A percentile compares a stretch with the other conserved stretches of the same genome.
Evolutionary conservation across 441 rosid genomes (phyloP).

Genomic region (Adansonia gregorii): DNA sequence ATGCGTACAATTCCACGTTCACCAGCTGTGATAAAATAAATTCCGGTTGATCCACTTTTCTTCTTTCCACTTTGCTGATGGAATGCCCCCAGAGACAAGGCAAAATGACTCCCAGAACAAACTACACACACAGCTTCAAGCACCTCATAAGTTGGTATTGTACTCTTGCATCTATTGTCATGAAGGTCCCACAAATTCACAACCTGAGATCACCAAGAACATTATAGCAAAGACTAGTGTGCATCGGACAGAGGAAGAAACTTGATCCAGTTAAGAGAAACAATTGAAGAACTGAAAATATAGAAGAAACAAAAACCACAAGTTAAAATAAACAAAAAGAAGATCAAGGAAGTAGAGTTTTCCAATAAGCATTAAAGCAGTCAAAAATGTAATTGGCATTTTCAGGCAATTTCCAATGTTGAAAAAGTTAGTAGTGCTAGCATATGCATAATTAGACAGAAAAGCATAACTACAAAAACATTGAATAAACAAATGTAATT

Average conservation of each 20-base stretch:
- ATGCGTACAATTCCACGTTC: conserved; percentile 85
- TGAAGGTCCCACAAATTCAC: conserved; percentile 93
- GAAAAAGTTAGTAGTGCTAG: background rate
- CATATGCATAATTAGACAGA: background rate
- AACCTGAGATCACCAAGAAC: conserved; percentile 55
- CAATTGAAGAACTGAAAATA: background rate
- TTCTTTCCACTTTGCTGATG: conserved; percentile 51
- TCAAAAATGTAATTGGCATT: conserved; percentile 2
- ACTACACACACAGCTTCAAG: conserved; percentile 73
- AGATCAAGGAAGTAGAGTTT: background rate
- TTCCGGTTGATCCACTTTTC: conserved; percentile 40
- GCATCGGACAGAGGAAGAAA: background rate
- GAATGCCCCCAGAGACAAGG: conserved; percentile 50
- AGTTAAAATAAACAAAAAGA: background rate
- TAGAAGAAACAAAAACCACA: background rate
- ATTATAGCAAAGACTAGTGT: background rate
- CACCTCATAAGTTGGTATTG: conserved; percentile 81
- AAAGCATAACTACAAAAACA: background rate
- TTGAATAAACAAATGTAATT: background rate
- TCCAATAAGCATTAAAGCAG: background rate
- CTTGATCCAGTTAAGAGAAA: background rate
- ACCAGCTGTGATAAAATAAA: conserved; percentile 78
- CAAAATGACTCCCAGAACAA: conserved; percentile 52
- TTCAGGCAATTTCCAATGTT: background rate
- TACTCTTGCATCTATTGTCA: conserved; percentile 71